Percentiles rank a stretch among this genome's conserved stretches.
These are phyloP conservation scores for Lathyrus aphaca DNA, from an alignment of 306 rosid genomes.

Conservation along the genomic window DNA sequence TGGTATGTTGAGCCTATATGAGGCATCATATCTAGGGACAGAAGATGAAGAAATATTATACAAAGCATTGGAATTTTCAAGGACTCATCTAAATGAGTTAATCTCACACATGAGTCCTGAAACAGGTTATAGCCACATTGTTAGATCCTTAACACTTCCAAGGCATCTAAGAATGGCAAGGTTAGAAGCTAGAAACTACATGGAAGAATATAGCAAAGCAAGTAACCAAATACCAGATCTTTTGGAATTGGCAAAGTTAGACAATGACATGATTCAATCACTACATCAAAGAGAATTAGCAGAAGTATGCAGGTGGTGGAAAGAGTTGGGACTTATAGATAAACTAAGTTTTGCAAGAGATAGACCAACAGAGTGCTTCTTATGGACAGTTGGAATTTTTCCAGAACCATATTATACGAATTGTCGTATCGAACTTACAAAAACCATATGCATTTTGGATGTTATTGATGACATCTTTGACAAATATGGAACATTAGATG, in stretches of 20 bases:
- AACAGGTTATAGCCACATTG: neutral
- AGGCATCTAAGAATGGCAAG: slow-evolving; percentile 49
- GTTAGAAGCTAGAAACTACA: slow-evolving; percentile 47
- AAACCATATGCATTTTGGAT: slow-evolving; percentile 45
- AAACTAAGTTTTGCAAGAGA: slow-evolving; percentile 54
- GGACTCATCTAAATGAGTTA: slow-evolving; percentile 22
- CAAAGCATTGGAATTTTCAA: slow-evolving; percentile 47
- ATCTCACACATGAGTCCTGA: slow-evolving; percentile 32
- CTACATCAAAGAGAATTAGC: slow-evolving; percentile 50
- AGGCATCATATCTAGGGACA: slow-evolving; percentile 48
- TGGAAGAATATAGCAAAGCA: slow-evolving; percentile 37
- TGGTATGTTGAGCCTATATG: slow-evolving; percentile 48
- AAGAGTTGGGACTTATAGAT: slow-evolving; percentile 44
- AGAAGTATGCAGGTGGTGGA: slow-evolving; percentile 59
- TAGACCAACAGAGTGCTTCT: slow-evolving; percentile 55
- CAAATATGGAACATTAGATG: slow-evolving; percentile 48
- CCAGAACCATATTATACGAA: slow-evolving; percentile 46
- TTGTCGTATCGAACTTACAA: slow-evolving; percentile 50
- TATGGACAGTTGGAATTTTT: slow-evolving; percentile 57
- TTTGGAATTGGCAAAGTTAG: slow-evolving; percentile 47
- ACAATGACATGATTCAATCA: slow-evolving; percentile 38
- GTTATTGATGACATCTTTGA: slow-evolving; percentile 54
- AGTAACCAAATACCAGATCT: slow-evolving; percentile 29
- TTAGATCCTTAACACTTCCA: slow-evolving; percentile 43
- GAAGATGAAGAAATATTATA: slow-evolving; percentile 40